Percentiles rank a stretch among this genome's conserved stretches.
Evolutionary conservation across 2,329 filamentous ascomycete species (phyloP).

Genomic region (Fusarium vanettenii): DNA sequence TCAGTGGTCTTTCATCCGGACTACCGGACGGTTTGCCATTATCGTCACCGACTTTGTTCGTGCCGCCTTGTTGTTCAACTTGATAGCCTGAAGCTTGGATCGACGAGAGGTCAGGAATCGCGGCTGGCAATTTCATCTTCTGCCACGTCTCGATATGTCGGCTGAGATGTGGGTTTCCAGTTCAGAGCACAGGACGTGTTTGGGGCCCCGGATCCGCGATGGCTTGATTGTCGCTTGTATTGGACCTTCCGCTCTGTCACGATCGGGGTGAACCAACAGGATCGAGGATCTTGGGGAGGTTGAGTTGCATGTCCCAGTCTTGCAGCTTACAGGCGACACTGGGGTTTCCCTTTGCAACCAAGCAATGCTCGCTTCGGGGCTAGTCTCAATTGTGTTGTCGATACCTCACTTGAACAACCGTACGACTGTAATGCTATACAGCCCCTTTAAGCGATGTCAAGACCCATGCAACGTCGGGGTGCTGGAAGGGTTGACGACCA

Average conservation of each 20-base stretch:
- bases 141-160: not conserved
- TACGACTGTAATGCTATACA: not conserved
- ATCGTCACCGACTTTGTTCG: not conserved
- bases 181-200: not conserved
- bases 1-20: not conserved
- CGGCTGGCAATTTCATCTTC: not conserved
- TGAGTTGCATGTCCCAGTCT: not conserved
- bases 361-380: not conserved
- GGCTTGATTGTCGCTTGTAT: not conserved
- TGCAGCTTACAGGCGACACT: not conserved
- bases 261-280: not conserved
- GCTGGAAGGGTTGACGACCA: not conserved
- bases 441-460: slow-evolving; percentile 4
- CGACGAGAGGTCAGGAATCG: not conserved
- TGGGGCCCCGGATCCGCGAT: not conserved
- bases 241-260: not conserved
- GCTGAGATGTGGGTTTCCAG: not conserved
- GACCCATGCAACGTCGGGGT: not conserved
- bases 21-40: not conserved
- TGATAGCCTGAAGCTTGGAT: not conserved
- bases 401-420: not conserved
- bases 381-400: not conserved
- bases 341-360: not conserved
- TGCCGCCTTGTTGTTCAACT: not conserved
- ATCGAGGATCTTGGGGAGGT: not conserved